These are phyloP conservation scores for Mortierella hygrophila DNA, from an alignment of 192 early-diverging fungal genomes.

Conservation along the genomic window DNA sequence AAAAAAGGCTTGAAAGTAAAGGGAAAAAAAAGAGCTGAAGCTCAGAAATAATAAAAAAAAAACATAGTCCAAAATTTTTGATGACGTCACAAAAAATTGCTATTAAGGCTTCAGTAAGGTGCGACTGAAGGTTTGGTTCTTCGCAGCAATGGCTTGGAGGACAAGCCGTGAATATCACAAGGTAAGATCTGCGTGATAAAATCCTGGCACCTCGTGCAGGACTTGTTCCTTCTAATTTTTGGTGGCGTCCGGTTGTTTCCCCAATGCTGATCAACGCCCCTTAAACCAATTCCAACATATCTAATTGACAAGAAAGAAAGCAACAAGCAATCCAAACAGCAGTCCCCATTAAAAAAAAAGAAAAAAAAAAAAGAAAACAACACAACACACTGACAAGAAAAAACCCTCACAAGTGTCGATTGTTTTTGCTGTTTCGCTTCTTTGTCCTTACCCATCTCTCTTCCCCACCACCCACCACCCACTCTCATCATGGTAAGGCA, in stretches of 20 bases:
- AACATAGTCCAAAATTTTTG: background rate
- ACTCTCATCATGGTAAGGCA: slow-evolving; percentile 10
- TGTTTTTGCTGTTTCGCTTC: slow-evolving; percentile 10
- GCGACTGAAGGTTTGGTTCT: no score
- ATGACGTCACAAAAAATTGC: background rate
- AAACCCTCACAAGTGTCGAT: background rate
- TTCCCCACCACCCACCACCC: background rate
- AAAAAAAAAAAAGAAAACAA: background rate
- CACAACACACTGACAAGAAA: background rate
- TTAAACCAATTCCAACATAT: no score
- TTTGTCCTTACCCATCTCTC: slow-evolving; percentile 7
- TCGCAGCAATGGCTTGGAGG: no score
- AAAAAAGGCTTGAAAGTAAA: background rate
- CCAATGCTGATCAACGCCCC: no score
- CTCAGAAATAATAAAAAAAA: background rate
- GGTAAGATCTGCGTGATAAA: no score
- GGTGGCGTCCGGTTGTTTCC: no score
- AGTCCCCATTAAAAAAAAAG: background rate
- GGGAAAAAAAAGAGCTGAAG: background rate
- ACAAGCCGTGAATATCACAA: no score
- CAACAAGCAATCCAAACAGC: background rate
- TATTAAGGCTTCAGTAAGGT: no score
- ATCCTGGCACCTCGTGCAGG: no score
- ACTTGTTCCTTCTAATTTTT: no score
- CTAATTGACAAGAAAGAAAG: background rate